These are phyloP conservation scores for Rugosomyces carneus DNA, from an alignment of 1,284 basidiomycete species.

Conservation along the genomic window DNA sequence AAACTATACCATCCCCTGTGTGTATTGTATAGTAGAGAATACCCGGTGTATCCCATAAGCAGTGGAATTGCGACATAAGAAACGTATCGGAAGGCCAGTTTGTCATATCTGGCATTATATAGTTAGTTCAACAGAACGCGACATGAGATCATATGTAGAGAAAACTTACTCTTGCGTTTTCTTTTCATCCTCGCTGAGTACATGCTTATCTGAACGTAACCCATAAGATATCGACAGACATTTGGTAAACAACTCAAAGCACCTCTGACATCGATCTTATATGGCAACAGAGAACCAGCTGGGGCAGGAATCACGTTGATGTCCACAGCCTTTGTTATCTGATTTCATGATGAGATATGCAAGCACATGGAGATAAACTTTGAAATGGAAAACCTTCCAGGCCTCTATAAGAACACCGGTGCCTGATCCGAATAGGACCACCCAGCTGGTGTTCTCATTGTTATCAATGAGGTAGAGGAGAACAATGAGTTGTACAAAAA, in stretches of 20 bases:
- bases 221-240: not conserved
- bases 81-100: conserved; percentile 86
- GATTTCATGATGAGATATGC: conserved; percentile 6
- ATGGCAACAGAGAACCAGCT: conserved; percentile 67
- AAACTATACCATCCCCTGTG: conserved; percentile 97
- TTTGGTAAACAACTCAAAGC: conserved; percentile 17
- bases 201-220: conserved; percentile 72
- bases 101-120: conserved; percentile 59
- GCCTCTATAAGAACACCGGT: conserved; percentile 89
- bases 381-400: conserved; percentile 73
- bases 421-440: conserved; percentile 88
- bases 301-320: conserved; percentile 60
- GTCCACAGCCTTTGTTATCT: conserved; percentile 84
- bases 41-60: conserved; percentile 82
- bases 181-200: conserved; percentile 90
- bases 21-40: conserved; percentile 84
- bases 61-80: conserved; percentile 83
- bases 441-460: conserved; percentile 92
- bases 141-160: not conserved
- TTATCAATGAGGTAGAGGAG: conserved; percentile 93
- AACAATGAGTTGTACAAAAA: conserved; percentile 86
- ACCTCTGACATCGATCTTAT: conserved; percentile 79
- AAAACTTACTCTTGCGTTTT: conserved; percentile 88
- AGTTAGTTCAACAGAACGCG: conserved; percentile 21
- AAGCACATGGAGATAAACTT: conserved; percentile 7